A percentile compares a stretch with the other conserved stretches of the same genome.
Conservation (phyloP, 306 rosid genomes). For the Pterocarpus macrocarpus region DNA sequence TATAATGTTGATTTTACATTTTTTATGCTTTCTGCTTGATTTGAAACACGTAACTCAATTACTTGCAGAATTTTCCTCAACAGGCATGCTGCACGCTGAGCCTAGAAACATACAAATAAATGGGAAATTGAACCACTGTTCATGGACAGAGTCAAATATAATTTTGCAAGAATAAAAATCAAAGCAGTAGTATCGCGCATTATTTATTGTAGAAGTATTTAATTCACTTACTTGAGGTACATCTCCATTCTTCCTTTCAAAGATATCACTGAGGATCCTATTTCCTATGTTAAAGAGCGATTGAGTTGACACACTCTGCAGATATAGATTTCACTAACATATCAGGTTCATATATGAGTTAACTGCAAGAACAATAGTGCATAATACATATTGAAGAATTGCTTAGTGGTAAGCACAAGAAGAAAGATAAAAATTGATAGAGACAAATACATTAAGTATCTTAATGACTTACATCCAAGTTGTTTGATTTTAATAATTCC, state of each 20-base stretch:
- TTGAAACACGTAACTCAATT: constrained; percentile 75
- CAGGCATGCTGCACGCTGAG: constrained; percentile 75
- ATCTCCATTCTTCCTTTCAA: constrained; percentile 71
- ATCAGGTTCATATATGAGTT: constrained; percentile 45
- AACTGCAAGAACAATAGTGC: constrained; percentile 9
- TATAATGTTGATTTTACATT: constrained; percentile 60
- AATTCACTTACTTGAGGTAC: constrained; percentile 77
- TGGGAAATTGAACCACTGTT: constrained; percentile 22
- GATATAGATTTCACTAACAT: constrained; percentile 45
- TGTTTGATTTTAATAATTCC: constrained; percentile 74
- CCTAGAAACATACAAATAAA: constrained; percentile 46
- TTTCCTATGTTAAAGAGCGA: constrained; percentile 73
- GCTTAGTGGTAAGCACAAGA: constrained; percentile 1
- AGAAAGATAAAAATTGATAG: constrained; percentile 43
- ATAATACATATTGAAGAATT: constrained; percentile 13
- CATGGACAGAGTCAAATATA: not conserved
- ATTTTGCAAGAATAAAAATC: constrained; percentile 26
- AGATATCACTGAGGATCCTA: constrained; percentile 73
- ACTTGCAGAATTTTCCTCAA: constrained; percentile 82
- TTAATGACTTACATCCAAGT: constrained; percentile 73
- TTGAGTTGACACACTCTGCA: constrained; percentile 79
- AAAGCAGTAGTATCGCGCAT: constrained; percentile 34
- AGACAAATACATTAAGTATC: constrained; percentile 44
- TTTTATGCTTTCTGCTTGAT: constrained; percentile 76
- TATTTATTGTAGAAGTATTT: constrained; percentile 48